Base-by-base conservation (phyloP, 306 rosid species). In the Vigna angularis region DNA sequence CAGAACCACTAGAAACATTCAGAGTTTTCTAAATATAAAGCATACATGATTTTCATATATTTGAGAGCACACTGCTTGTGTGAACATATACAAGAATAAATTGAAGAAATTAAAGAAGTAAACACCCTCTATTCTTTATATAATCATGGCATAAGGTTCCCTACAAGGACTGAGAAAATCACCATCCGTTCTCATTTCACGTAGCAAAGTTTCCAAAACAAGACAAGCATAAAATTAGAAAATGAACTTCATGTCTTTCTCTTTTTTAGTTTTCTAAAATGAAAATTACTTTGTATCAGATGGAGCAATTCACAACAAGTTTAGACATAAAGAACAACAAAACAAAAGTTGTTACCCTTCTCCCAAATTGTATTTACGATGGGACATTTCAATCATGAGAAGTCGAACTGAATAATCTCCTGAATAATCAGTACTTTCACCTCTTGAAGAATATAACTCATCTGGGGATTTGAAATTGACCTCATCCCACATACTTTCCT, bases 321-420 rank as follows among this genome's bases (percentile, higher is more conserved):
- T 36, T 36, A 74, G 63, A 65, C 65, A 26, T 38, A 26, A 42
- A 9, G 47, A 42, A 28, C n/a, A 1, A 15, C 18, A 26, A 28
- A 62, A 75, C 64, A 55, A 47, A 85, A 42, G 83, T 36, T 24
- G 45, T 79, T 88, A 95, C 98, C 98, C 97, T 74, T 95, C 90
- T 82, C 97, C 98, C 66, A 92, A 62, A 20, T 57, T 70, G 87
- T 92, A 88, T 59, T 88, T 90, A 67, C 77, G 81, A 65, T 61
- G 79, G 61, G 93, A 87, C 95, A 95, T 85, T 66, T 82, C 91
- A 65, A 82, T 85, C 85, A 92, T 76, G 30, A 87, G 87, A 42
- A 74, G 75, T 79, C 79, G 88, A 75, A 86, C 72, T 3, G 89
- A 81, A 82, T 81, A 80, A 61, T 82, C 90, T 26, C 71, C 74